Percentiles rank a stretch among this genome's conserved stretches.
Evolutionary conservation across 805 yeast genomes (phyloP).

Genomic region (Myxozyma vanderwaltii): DNA sequence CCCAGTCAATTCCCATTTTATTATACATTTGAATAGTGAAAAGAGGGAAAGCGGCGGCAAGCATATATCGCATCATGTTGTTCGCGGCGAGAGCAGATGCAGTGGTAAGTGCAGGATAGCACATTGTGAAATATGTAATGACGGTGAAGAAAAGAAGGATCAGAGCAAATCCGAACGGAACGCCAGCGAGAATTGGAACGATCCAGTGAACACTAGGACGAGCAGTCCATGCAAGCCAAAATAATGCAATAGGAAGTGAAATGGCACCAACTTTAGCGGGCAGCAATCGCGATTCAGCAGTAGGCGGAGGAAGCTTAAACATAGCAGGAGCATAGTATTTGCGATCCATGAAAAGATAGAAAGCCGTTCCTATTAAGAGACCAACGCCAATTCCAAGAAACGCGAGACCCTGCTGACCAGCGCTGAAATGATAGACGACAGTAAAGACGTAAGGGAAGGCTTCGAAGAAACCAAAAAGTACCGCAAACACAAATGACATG

Average conservation of each 20-base stretch:
- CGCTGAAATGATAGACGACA: conserved; percentile 49
- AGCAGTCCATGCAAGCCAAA: conserved; percentile 84
- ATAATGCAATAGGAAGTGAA: conserved; percentile 65
- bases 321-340: conserved; percentile 14
- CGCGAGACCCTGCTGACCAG: conserved; percentile 58
- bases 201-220: conserved; percentile 67
- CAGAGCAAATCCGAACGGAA: conserved; percentile 77
- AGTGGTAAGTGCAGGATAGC: conserved; percentile 72
- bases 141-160: conserved; percentile 71
- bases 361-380: conserved; percentile 33
- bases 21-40: conserved; percentile 84
- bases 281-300: conserved; percentile 49
- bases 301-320: not conserved
- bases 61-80: conserved; percentile 70
- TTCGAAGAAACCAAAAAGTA: conserved; percentile 58
- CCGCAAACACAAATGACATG: conserved; percentile 56
- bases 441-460: conserved; percentile 58
- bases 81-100: conserved; percentile 93
- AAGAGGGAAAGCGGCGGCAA: conserved; percentile 80
- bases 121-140: conserved; percentile 65
- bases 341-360: conserved; percentile 29
- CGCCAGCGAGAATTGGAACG: conserved; percentile 65
- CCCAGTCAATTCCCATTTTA: conserved; percentile 76
- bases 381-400: conserved; percentile 69
- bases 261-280: conserved; percentile 61